Conservation (phyloP, 768 basidiomycete species). For the Rhizopogon rudus region DNA sequence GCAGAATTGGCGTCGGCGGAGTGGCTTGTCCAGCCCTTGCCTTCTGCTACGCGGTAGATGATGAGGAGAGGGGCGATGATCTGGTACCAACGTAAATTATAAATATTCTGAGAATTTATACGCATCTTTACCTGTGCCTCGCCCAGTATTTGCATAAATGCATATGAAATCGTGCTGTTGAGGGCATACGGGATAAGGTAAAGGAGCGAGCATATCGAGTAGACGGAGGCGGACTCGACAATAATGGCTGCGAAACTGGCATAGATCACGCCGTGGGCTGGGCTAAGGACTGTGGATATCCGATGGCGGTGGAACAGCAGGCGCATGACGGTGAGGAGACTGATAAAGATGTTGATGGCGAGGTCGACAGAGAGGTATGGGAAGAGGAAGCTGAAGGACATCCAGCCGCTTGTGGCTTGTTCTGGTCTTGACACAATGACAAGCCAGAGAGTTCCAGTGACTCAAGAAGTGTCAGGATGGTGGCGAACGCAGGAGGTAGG, state of each 20-base stretch:
- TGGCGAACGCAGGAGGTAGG: background rate
- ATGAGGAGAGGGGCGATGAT: slow-evolving; percentile 44
- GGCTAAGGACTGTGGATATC: slow-evolving; percentile 22
- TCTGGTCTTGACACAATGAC: slow-evolving; percentile 21
- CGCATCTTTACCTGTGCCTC: slow-evolving; percentile 20
- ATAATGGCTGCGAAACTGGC: slow-evolving; percentile 29
- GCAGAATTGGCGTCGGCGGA: background rate
- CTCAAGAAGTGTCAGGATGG: slow-evolving; percentile 7
- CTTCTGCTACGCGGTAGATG: slow-evolving; percentile 41
- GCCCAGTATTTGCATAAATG: slow-evolving; percentile 27
- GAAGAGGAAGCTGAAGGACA: slow-evolving; percentile 28
- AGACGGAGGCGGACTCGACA: slow-evolving; percentile 29
- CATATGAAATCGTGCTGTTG: slow-evolving; percentile 19
- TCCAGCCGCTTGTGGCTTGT: slow-evolving; percentile 16
- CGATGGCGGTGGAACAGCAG: slow-evolving; percentile 23
- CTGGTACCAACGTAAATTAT: slow-evolving; percentile 17
- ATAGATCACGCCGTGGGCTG: slow-evolving; percentile 21
- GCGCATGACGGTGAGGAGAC: slow-evolving; percentile 26
- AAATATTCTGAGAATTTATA: background rate
- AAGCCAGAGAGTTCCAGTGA: slow-evolving; percentile 26
- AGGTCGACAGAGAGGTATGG: slow-evolving; percentile 29
- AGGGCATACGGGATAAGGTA: slow-evolving; percentile 25
- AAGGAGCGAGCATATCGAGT: slow-evolving; percentile 25
- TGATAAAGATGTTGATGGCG: slow-evolving; percentile 26
- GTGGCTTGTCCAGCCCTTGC: slow-evolving; percentile 35